Base-by-base conservation (phyloP, 345 rosid species). In the Corymbia maculata region DNA sequence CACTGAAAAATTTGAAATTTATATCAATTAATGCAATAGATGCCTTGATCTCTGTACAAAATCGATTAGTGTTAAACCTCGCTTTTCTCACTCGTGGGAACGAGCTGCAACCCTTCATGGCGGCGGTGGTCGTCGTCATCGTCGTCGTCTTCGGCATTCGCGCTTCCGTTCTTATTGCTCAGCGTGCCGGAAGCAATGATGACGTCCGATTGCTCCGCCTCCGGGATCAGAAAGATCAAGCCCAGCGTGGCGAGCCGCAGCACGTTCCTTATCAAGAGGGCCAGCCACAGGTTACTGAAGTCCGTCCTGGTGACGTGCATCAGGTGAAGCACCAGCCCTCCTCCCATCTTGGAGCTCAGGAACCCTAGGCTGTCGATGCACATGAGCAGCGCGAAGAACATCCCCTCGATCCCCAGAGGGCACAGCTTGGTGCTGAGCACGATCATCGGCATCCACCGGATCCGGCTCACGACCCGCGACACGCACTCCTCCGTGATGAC, bases 381-480 rank as follows among this genome's bases (percentile, higher is more conserved):
- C 98, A 94, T 96, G 45, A 95, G 85, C 50, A 96, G 92, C 68
- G 97, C 99, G 66, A 94, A 95, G 66, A 96, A 95, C 4, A 97
- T 95, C 59, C 98, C 99, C 88, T 95, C 97, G 30, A 95, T 97
- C 87, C 99, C 97, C 47, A 92, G 66, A 89, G 98, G 98, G 89
- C 98, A 96, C 6, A 97, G 95, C 90, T 93, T 88, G 11, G 97
- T 95, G 91, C 97, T 95, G 32, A 96, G 89, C 26, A 96, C 94
- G 7, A 95, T 90, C 97, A 96, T 96, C 1, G 97, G 99, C 85
- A 93, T 96, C 99, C 98, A 95, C 90, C 94, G 86, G 88, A 96
- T 93, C 91, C 93, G 90, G 88, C 90, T 92, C 68, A 96, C 90
- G 51, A 95, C 91, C 80, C 92, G 92, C 5, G 95, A 87, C 52